Evolutionary conservation across 2,329 filamentous ascomycete genomes (phyloP).

Genomic region (Teratosphaeria gauchensis): DNA sequence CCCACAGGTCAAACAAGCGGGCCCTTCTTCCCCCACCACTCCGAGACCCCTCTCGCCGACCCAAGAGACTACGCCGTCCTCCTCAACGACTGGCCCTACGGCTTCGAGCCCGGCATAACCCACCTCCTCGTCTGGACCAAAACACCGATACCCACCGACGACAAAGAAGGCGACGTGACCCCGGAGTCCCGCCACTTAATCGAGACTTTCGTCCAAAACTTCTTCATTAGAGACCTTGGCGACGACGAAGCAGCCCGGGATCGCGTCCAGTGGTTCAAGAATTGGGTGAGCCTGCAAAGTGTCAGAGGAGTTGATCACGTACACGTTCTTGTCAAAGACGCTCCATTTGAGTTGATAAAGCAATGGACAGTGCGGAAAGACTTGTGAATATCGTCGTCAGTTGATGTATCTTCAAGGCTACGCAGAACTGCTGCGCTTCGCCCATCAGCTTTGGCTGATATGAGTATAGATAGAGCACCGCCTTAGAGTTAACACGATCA

Average conservation of each 20-base stretch:
- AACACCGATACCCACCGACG: constrained; percentile 38
- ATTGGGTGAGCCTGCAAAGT: constrained; percentile 52
- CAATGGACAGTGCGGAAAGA: constrained; percentile 21
- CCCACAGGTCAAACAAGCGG: constrained; percentile 3
- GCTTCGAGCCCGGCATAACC: constrained; percentile 42
- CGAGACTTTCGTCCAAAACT: constrained; percentile 39
- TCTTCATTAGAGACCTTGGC: constrained; percentile 38
- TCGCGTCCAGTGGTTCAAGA: constrained; percentile 56
- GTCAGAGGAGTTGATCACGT: constrained; percentile 50
- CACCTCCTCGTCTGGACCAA: constrained; percentile 52
- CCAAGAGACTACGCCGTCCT: constrained; percentile 47
- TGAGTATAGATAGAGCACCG: background rate
- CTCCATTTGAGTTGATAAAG: constrained; percentile 27
- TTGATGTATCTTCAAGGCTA: background rate
- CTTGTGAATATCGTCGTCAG: constrained; percentile 2
- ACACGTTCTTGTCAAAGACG: constrained; percentile 44
- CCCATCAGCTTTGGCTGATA: background rate
- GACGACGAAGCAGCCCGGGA: constrained; percentile 17
- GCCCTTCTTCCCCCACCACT: constrained; percentile 34
- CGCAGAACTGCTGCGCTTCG: background rate
- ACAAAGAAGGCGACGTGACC: constrained; percentile 40
- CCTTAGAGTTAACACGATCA: background rate
- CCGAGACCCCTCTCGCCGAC: constrained; percentile 45
- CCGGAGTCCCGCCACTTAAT: constrained; percentile 39
- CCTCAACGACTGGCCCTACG: constrained; percentile 57